Evolutionary conservation across 371 early-diverging fungal genomes (phyloP), one percentile per base, ranked within the genome.

Genomic region (Catenaria anguillulae): DNA sequence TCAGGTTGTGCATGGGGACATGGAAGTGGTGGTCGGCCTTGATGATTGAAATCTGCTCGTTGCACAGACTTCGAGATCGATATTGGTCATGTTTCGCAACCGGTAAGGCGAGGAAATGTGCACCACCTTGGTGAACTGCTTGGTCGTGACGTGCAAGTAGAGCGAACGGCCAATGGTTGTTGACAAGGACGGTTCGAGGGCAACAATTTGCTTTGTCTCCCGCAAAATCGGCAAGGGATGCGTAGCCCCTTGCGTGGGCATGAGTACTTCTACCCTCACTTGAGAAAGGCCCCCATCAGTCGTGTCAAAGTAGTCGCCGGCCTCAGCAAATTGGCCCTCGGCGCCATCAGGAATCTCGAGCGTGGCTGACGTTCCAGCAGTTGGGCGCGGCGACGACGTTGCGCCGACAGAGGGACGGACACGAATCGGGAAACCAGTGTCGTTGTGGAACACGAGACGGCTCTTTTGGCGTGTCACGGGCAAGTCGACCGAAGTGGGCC

Each of bases 51-150:
- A 24, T 35, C 17, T 63, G 4, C 31, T 58, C n/a, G 23, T 54
- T 24, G 46, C 60, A 13, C 45, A 33, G 24, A 82, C 65, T 60
- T 96, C 93, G 29, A 97, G 71, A 0, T 85, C 78, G 29, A 91
- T 64, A 12, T 80, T 69, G 0, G 94, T 92, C 21, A 73, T 72
- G 71, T 97, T 97, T 54, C 84, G 83, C 13, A 94, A 72, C 8
- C 86, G 78, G 26, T 91, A 71, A 0, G 90, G 73, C 0, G 94
- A 93, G 45, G 93, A 84, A 68, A 97, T 85, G 0, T 90, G 91
- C 1, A 97, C 94, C 37, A 85, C 72, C 75, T 97, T 97, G 65
- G 92, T 81, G 62, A 90, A 88, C 58, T 89, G 80, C 31, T 83
- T 76, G 55, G 95, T 76, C 43, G 81, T 79, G 56, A 95, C 86